Percentiles rank a stretch among this genome's conserved stretches.
Conservation (phyloP, 163 green algal species). For the Scenedesmus sp. region DNA sequence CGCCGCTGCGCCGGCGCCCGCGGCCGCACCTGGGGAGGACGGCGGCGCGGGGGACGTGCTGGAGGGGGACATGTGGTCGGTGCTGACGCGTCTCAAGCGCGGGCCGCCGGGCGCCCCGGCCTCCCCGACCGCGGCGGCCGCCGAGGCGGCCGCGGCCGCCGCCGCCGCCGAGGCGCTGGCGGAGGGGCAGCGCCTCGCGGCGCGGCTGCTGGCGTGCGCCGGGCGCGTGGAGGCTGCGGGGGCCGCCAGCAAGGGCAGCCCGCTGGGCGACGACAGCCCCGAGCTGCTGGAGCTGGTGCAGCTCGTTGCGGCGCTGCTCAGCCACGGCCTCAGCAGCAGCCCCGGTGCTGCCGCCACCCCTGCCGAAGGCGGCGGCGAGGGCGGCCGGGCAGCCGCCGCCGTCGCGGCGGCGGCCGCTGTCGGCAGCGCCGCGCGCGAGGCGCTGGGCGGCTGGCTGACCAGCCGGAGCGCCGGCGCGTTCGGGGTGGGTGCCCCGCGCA, state of each 20-base stretch:
- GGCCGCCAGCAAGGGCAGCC: neutral
- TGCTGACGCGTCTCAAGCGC: slow-evolving; percentile 16
- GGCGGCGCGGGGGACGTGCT: slow-evolving; percentile 18
- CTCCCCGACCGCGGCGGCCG: neutral
- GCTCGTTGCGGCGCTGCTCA: slow-evolving; percentile 3
- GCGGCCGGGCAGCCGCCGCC: slow-evolving; percentile 11
- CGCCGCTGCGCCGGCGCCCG: too few species aligned
- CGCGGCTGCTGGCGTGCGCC: neutral
- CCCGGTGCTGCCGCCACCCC: neutral
- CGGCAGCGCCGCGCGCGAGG: neutral
- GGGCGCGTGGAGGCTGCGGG: slow-evolving; percentile 2
- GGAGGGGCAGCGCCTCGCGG: neutral
- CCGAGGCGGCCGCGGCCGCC: neutral
- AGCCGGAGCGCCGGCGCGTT: neutral
- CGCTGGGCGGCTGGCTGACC: slow-evolving; percentile 12
- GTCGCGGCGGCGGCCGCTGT: neutral
- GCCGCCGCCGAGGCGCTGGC: neutral
- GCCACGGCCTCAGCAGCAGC: slow-evolving; percentile 35
- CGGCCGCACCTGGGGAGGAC: too few species aligned
- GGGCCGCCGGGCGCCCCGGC: neutral
- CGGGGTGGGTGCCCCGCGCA: slow-evolving; percentile 7
- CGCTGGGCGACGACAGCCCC: slow-evolving; percentile 22
- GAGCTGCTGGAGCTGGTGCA: slow-evolving; percentile 15
- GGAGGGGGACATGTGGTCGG: slow-evolving; percentile 38
- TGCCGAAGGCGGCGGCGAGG: neutral